Conservation (phyloP, 1,284 basidiomycete species). For the Tilletiaria anomala region DNA sequence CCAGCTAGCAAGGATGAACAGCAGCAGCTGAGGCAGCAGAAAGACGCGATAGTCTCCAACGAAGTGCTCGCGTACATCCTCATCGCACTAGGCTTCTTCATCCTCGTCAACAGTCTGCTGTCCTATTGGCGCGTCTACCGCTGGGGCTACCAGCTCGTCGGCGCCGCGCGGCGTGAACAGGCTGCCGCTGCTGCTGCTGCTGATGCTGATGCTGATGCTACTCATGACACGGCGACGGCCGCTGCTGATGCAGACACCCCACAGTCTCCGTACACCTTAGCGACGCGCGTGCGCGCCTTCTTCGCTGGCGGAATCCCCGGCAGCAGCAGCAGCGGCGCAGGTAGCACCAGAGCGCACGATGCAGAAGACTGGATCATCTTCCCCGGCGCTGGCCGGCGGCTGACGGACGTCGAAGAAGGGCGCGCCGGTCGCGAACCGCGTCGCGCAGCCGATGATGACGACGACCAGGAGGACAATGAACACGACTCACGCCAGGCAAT, state of each 20-base stretch:
- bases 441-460: slow-evolving; percentile 12
- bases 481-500: slow-evolving; percentile 8
- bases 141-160: slow-evolving; percentile 26
- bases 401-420: slow-evolving; percentile 6
- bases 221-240: background rate
- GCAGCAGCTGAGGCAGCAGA: slow-evolving; percentile 18
- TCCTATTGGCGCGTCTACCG: slow-evolving; percentile 50
- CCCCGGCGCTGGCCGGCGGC: too few species aligned
- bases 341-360: slow-evolving; percentile 1
- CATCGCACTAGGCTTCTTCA: slow-evolving; percentile 83
- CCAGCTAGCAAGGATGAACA: slow-evolving; percentile 41
- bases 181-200: slow-evolving; percentile 2
- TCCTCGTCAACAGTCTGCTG: slow-evolving; percentile 53
- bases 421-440: background rate
- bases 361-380: slow-evolving; percentile 32
- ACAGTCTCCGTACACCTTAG: slow-evolving; percentile 13
- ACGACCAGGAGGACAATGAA: slow-evolving; percentile 8
- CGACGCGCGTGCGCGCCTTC: slow-evolving; percentile 10
- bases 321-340: slow-evolving; percentile 1
- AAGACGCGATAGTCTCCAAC: slow-evolving; percentile 37
- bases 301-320: slow-evolving; percentile 1
- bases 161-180: slow-evolving; percentile 18
- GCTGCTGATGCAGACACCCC: background rate
- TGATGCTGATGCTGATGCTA: background rate
- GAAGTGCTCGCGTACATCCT: slow-evolving; percentile 81